Evolutionary conservation across 345 rosid genomes (phyloP).

Genomic region (Luvunga scandens): DNA sequence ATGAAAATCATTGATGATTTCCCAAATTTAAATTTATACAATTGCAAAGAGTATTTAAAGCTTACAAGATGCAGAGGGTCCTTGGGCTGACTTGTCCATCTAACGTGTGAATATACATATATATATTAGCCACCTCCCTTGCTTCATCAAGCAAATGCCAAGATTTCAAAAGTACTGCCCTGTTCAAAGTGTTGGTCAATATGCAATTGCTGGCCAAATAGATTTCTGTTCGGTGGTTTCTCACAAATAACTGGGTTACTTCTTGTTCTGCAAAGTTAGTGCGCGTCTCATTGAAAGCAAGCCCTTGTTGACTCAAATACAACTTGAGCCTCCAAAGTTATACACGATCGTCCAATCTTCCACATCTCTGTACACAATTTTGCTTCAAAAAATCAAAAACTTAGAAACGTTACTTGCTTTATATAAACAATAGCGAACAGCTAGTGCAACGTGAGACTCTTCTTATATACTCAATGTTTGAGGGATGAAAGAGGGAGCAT

Average conservation of each 20-base stretch:
- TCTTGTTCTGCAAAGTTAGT: constrained; percentile 94
- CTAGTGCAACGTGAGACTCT: not conserved
- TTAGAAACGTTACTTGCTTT: not conserved
- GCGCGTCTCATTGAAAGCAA: constrained; percentile 94
- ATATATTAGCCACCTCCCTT: constrained; percentile 42
- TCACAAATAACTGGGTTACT: constrained; percentile 79
- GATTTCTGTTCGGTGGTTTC: not conserved
- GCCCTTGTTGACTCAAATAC: constrained; percentile 74
- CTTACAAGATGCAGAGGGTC: too few species aligned
- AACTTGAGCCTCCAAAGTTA: constrained; percentile 68
- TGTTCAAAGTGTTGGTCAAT: constrained; percentile 62
- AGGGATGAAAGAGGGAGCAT: too few species aligned
- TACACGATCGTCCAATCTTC: constrained; percentile 83
- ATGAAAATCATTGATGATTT: too few species aligned
- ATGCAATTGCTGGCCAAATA: constrained; percentile 58
- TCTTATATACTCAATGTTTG: too few species aligned
- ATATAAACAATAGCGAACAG: not conserved
- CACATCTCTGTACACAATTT: constrained; percentile 63
- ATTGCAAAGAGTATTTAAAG: too few species aligned
- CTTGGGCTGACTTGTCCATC: too few species aligned
- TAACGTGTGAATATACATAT: too few species aligned
- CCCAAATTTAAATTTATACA: too few species aligned
- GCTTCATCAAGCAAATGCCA: constrained; percentile 93
- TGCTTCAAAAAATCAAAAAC: not conserved
- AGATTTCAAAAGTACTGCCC: constrained; percentile 97